These are phyloP conservation scores for Mrakia frigida DNA, from an alignment of 768 basidiomycete species.

Conservation along the genomic window DNA sequence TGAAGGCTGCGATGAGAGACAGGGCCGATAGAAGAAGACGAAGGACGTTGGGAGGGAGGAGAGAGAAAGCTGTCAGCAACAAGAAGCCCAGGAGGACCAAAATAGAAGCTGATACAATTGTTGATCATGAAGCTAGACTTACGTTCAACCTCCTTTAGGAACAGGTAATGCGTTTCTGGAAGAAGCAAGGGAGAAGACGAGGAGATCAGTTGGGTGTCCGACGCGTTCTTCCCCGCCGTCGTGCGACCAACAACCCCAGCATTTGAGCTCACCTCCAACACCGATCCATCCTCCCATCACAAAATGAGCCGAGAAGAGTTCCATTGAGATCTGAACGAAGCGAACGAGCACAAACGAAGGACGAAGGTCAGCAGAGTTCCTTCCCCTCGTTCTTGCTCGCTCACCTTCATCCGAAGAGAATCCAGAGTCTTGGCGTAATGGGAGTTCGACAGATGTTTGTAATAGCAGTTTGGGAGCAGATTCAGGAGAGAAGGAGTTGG, in stretches of 20 bases:
- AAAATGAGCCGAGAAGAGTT: slow-evolving; percentile 12
- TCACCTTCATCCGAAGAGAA: slow-evolving; percentile 15
- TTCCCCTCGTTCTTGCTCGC: too few relatives aligned
- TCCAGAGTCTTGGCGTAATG: slow-evolving; percentile 12
- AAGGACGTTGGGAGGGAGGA: too few relatives aligned
- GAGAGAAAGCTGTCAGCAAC: too few relatives aligned
- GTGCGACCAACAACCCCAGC: background rate
- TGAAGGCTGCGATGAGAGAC: background rate
- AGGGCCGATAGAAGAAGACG: background rate
- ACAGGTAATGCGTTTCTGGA: slow-evolving; percentile 1
- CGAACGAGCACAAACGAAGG: background rate
- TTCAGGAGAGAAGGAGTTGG: too few relatives aligned
- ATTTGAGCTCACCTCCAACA: background rate
- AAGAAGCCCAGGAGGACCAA: too few relatives aligned
- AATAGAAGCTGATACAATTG: too few relatives aligned
- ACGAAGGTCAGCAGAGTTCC: background rate
- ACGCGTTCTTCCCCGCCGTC: background rate
- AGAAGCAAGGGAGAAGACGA: background rate
- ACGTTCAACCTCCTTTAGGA: slow-evolving; percentile 14
- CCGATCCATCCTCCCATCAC: slow-evolving; percentile 8
- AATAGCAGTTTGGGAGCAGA: background rate
- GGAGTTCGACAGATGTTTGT: slow-evolving; percentile 15
- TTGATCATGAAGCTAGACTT: too few relatives aligned
- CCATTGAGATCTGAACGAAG: slow-evolving; percentile 5
- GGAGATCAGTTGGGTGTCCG: too few relatives aligned